These are phyloP conservation scores for Apiotrichum gracile DNA, from an alignment of 1,284 basidiomycete genomes.

Conservation along the genomic window DNA sequence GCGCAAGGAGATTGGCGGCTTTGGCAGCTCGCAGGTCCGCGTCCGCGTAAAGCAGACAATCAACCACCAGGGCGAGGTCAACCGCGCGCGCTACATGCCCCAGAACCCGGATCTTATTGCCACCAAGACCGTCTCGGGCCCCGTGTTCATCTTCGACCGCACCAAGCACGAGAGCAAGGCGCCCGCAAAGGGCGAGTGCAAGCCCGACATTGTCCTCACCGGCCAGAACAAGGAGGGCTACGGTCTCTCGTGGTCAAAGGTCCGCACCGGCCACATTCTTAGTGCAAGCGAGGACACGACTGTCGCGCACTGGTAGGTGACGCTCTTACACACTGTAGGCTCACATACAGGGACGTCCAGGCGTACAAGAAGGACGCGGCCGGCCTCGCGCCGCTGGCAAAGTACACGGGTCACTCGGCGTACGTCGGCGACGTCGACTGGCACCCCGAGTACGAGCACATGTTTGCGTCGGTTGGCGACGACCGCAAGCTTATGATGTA, in stretches of 20 bases:
- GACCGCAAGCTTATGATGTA: constrained; percentile 91
- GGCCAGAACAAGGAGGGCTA: constrained; percentile 94
- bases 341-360: constrained; percentile 96
- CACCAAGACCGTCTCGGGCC: constrained; percentile 84
- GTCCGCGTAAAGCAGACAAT: constrained; percentile 90
- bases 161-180: constrained; percentile 96
- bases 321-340: constrained; percentile 42
- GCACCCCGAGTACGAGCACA: constrained; percentile 75
- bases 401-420: constrained; percentile 81
- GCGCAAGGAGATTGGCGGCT: constrained; percentile 80
- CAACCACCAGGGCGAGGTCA: constrained; percentile 94
- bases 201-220: constrained; percentile 81
- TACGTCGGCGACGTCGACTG: constrained; percentile 96
- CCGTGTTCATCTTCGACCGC: constrained; percentile 89
- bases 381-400: constrained; percentile 70
- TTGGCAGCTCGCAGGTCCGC: constrained; percentile 68
- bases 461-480: constrained; percentile 96
- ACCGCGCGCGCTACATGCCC: constrained; percentile 96
- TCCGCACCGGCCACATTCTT: constrained; percentile 74
- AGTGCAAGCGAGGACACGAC: constrained; percentile 95
- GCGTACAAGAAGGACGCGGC: constrained; percentile 75
- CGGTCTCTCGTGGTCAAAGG: constrained; percentile 86
- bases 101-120: constrained; percentile 97
- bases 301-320: constrained; percentile 85
- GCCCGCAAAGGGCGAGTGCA: constrained; percentile 72